Conservation (phyloP, 352 stramenopile species). For the Pythium folliculosum region DNA sequence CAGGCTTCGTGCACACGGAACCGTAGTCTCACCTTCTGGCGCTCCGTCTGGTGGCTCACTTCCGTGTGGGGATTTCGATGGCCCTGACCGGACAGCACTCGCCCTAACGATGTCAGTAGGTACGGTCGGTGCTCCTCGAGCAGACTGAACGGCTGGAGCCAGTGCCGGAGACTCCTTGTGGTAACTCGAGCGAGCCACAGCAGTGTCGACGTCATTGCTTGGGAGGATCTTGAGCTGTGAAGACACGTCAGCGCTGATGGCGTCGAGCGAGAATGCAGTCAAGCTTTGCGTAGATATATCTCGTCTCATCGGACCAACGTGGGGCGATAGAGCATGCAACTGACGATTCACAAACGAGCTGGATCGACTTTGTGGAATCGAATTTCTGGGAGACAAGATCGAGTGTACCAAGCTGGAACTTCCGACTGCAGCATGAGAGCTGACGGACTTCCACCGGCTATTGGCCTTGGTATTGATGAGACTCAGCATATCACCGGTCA, state of each 20-base stretch:
- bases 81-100: not conserved
- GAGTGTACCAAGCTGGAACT: constrained; percentile 42
- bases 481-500: constrained; percentile 27
- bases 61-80: not conserved
- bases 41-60: not conserved
- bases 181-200: not conserved
- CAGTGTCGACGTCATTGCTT: not conserved
- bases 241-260: not conserved
- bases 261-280: not conserved
- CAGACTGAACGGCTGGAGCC: not conserved
- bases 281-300: constrained; percentile 7
- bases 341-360: constrained; percentile 13
- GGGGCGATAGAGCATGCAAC: not conserved
- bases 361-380: constrained; percentile 22
- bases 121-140: not conserved
- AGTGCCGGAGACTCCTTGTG: constrained; percentile 9
- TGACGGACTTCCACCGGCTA: constrained; percentile 28
- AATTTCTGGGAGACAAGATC: constrained; percentile 40
- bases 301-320: constrained; percentile 6
- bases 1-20: constrained; percentile 5
- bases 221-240: not conserved
- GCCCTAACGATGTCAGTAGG: constrained; percentile 1
- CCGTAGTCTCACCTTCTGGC: not conserved
- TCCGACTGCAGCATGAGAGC: constrained; percentile 16
- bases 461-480: constrained; percentile 9